phyloP scores from a whole-genome alignment of 352 stramenopile species.

The Phytophthora tentaculata region DNA sequence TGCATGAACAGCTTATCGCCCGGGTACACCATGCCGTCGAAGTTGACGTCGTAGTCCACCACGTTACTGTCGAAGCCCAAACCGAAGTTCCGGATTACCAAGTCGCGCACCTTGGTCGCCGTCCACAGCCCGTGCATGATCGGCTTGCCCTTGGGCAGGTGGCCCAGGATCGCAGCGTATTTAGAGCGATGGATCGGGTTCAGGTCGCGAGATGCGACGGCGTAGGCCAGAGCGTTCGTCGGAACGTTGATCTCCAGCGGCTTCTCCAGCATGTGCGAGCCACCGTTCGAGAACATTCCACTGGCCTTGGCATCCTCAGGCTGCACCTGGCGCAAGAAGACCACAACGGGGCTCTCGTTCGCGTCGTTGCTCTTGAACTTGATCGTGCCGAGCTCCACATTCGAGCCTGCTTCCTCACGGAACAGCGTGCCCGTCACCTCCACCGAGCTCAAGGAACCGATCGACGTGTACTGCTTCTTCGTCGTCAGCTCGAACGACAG shows the following conservation, averaged over 20 bases:
- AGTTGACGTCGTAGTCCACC: slow-evolving; percentile 75
- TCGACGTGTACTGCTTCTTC: slow-evolving; percentile 62
- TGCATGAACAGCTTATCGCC: slow-evolving; percentile 86
- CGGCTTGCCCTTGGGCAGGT: slow-evolving; percentile 71
- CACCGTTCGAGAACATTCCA: slow-evolving; percentile 55
- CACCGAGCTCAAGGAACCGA: slow-evolving; percentile 47
- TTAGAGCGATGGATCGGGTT: slow-evolving; percentile 89
- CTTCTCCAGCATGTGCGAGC: slow-evolving; percentile 72
- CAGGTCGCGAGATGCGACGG: slow-evolving; percentile 81
- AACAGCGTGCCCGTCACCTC: slow-evolving; percentile 58
- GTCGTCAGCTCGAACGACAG: slow-evolving; percentile 64
- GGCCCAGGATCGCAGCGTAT: slow-evolving; percentile 73
- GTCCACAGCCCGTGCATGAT: slow-evolving; percentile 93
- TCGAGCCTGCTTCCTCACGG: slow-evolving; percentile 45
- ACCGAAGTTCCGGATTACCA: slow-evolving; percentile 64
- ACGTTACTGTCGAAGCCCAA: slow-evolving; percentile 70
- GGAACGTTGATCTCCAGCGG: slow-evolving; percentile 78
- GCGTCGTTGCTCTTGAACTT: slow-evolving; percentile 46
- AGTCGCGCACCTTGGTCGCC: slow-evolving; percentile 75
- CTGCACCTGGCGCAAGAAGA: slow-evolving; percentile 49
- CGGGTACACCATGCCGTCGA: slow-evolving; percentile 90
- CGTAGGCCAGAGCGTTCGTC: slow-evolving; percentile 67
- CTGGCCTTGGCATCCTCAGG: slow-evolving; percentile 29
- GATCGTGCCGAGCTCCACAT: slow-evolving; percentile 40
- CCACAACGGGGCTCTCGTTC: slow-evolving; percentile 57